Evolutionary conservation across 768 basidiomycete species (phyloP).

Genomic region (Daedaleopsis nitida): DNA sequence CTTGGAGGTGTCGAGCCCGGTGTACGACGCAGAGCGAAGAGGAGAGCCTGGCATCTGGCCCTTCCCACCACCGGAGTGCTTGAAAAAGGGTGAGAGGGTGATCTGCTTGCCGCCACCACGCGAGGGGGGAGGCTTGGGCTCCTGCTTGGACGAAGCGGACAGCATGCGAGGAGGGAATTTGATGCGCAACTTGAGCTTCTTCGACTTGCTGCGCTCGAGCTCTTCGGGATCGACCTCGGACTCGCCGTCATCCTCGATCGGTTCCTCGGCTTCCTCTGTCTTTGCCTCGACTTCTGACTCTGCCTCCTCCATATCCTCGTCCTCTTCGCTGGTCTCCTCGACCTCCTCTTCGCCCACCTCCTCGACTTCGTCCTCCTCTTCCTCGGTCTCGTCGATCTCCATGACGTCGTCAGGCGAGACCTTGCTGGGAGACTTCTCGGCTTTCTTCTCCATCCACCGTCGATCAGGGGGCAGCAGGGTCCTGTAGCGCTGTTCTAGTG

Average conservation of each 20-base stretch:
- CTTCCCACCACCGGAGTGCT: conserved; percentile 17
- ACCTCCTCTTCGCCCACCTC: background rate
- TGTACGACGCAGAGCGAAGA: conserved; percentile 16
- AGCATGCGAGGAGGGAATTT: conserved; percentile 34
- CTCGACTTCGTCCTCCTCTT: background rate
- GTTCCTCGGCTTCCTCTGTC: conserved; percentile 15
- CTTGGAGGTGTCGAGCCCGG: conserved; percentile 2
- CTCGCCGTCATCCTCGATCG: conserved; percentile 8
- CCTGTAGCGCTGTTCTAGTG: conserved; percentile 72
- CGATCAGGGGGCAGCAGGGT: conserved; percentile 69
- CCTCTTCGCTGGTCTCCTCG: conserved; percentile 6
- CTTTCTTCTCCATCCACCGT: conserved; percentile 26
- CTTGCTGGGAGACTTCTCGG: conserved; percentile 7
- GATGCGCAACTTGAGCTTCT: conserved; percentile 42
- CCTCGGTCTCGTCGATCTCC: conserved; percentile 12
- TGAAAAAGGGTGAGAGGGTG: conserved; percentile 22
- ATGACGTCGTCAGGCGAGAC: background rate
- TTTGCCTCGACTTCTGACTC: conserved; percentile 15
- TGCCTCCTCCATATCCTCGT: background rate
- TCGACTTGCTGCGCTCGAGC: conserved; percentile 29
- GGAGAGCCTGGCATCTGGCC: conserved; percentile 2
- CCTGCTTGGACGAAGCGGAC: background rate
- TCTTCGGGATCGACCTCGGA: conserved; percentile 8
- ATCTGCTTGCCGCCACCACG: conserved; percentile 19
- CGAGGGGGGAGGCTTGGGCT: conserved; percentile 5